Evolutionary conservation across 441 rosid species (phyloP).

Genomic region (Kokia cookei): DNA sequence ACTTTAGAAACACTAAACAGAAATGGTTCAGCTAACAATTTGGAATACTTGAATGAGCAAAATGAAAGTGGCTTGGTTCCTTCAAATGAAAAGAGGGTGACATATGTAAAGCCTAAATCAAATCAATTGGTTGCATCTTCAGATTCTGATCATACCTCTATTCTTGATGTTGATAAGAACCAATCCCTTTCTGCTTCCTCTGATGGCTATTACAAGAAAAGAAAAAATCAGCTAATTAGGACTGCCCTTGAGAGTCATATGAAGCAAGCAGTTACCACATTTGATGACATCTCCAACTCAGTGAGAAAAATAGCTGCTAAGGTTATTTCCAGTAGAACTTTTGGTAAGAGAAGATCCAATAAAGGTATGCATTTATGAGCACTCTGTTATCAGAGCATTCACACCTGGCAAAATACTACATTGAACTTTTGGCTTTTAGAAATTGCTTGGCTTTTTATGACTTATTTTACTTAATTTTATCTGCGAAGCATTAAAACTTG

Average conservation of each 20-base stretch:
- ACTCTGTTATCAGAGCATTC: background rate
- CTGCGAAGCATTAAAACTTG: background rate
- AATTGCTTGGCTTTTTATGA: background rate
- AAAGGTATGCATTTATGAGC: constrained; percentile 32
- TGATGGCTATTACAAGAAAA: constrained; percentile 78
- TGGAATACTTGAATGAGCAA: constrained; percentile 34
- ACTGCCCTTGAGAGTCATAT: constrained; percentile 39
- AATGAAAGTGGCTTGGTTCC: constrained; percentile 31
- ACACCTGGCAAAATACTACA: background rate
- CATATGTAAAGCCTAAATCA: constrained; percentile 71
- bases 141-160: constrained; percentile 22
- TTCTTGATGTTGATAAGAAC: constrained; percentile 28
- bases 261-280: constrained; percentile 20
- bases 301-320: constrained; percentile 31
- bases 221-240: constrained; percentile 81
- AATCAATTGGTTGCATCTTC: constrained; percentile 84
- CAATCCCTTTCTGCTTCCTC: constrained; percentile 35
- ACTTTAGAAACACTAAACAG: constrained; percentile 32
- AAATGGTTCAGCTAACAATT: constrained; percentile 27
- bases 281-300: constrained; percentile 31
- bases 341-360: constrained; percentile 30
- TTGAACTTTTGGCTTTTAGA: background rate
- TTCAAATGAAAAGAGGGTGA: constrained; percentile 40
- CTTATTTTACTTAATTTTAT: background rate
- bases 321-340: constrained; percentile 33